Evolutionary conservation across 768 basidiomycete genomes (phyloP), one percentile per base, ranked within the genome.

Genomic region (Epithele typhae): DNA sequence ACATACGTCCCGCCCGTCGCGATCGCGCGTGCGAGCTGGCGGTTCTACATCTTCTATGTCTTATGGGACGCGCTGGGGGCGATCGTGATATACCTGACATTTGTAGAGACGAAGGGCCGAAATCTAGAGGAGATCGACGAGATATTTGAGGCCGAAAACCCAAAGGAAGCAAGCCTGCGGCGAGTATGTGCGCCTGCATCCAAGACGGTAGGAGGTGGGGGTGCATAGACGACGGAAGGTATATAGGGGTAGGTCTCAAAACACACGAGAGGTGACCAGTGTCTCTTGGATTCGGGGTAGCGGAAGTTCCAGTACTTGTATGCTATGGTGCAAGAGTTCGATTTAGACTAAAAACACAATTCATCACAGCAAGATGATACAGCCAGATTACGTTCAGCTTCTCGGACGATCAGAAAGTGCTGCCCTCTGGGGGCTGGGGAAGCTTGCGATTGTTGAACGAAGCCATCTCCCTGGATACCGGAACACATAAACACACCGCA

Each of bases 381-480:
- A 44, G 45, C 38, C 25, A 12, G 17, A 7, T 43, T 49, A 39
- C 33, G 37, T 27, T 32, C 35, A 41, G 40, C 14, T 27, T 27
- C 22, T 36, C 38, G 11, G 17, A 15, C 14, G 33, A 37, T 34
- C 34, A 44, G 68, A 89, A 90, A 37, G 61, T 77, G 51, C 76
- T 82, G 52, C 92, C 92, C 63, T 99, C 96, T 15, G 86, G 80
- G 3, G 96, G 96, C 68, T 99, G 96, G 25, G 92, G 89, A 30
- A 94, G 76, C 71, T 98, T 98, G 56, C 92, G 74, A 66, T 98
- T 99, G 51, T 78, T 78, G 60, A 87, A 82, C 39, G 87, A 80
- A 2, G 85, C 92, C 96, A 99, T 98, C 66, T 96, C 93, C 71
- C 94, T 97, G 56, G 9, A 12, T n/a, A n/a, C n/a, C n/a, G n/a